These are phyloP conservation scores for Penicillium diatomitis DNA, from an alignment of 495 filamentous ascomycete genomes.

Conservation along the genomic window DNA sequence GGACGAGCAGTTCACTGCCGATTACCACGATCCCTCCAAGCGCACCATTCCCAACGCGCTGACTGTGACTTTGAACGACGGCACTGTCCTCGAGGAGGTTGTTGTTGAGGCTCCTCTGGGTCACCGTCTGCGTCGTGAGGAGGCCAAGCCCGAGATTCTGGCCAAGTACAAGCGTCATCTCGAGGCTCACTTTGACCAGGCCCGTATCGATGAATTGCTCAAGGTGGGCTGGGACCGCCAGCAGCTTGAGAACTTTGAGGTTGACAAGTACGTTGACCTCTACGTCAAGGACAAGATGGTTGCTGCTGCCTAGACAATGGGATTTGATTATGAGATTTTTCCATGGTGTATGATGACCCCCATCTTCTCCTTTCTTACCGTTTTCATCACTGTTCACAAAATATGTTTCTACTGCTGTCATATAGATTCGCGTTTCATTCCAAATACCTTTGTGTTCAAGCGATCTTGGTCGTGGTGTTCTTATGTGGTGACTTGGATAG, in stretches of 20 bases:
- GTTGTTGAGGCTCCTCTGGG: conserved; percentile 93
- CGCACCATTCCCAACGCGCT: conserved; percentile 95
- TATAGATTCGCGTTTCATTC: too few species aligned
- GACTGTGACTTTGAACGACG: conserved; percentile 87
- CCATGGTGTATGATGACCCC: conserved; percentile 12
- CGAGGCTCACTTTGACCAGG: conserved; percentile 66
- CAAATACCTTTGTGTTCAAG: too few species aligned
- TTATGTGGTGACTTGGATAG: too few species aligned
- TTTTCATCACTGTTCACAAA: too few species aligned
- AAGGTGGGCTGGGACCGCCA: conserved; percentile 62
- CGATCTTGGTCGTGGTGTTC: too few species aligned
- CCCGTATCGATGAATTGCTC: conserved; percentile 68
- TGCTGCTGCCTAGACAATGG: conserved; percentile 17
- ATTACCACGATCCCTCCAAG: conserved; percentile 89
- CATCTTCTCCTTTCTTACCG: too few species aligned
- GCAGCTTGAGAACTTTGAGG: conserved; percentile 67
- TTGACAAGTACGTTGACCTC: conserved; percentile 90
- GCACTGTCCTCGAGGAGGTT: conserved; percentile 84
- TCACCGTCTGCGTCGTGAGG: conserved; percentile 81
- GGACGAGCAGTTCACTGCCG: conserved; percentile 84
- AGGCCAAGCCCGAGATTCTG: conserved; percentile 94
- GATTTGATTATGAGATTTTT: background rate
- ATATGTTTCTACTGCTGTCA: too few species aligned
- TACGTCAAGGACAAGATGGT: conserved; percentile 65
- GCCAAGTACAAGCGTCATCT: conserved; percentile 92